Evolutionary conservation across 768 basidiomycete species (phyloP).

Genomic region (Leccinum aurantiacum): DNA sequence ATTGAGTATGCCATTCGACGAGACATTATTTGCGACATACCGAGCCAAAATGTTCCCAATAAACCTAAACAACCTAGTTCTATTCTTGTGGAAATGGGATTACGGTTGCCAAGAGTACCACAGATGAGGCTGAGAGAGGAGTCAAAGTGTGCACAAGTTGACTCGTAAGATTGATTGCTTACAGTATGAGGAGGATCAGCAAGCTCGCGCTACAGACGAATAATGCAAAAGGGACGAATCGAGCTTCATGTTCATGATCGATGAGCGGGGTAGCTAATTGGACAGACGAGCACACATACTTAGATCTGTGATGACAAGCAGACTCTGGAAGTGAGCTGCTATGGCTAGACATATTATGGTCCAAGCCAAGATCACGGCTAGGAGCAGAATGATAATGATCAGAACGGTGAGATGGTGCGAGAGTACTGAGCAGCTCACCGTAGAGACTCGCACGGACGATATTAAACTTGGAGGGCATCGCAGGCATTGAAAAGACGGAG

Average conservation of each 20-base stretch:
- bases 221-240: constrained; percentile 83
- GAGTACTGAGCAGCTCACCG: constrained; percentile 41
- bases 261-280: constrained; percentile 1
- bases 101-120: constrained; percentile 62
- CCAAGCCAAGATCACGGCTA: constrained; percentile 70
- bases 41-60: constrained; percentile 76
- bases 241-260: constrained; percentile 53
- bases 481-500: constrained; percentile 33
- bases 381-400: neutral
- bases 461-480: constrained; percentile 74
- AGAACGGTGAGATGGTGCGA: constrained; percentile 1
- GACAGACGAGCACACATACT: constrained; percentile 47
- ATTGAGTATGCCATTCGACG: constrained; percentile 13
- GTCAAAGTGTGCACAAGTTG: constrained; percentile 9
- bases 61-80: constrained; percentile 73
- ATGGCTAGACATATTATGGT: constrained; percentile 78
- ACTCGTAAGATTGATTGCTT: constrained; percentile 27
- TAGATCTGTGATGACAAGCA: constrained; percentile 74
- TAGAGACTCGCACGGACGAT: constrained; percentile 67
- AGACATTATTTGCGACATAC: constrained; percentile 40
- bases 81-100: constrained; percentile 76
- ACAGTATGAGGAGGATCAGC: constrained; percentile 68
- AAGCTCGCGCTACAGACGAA: constrained; percentile 75
- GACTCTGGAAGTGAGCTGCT: constrained; percentile 72
- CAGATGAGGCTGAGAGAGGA: constrained; percentile 53